Conservation (phyloP, 768 basidiomycete genomes). For the Amanita muscaria region DNA sequence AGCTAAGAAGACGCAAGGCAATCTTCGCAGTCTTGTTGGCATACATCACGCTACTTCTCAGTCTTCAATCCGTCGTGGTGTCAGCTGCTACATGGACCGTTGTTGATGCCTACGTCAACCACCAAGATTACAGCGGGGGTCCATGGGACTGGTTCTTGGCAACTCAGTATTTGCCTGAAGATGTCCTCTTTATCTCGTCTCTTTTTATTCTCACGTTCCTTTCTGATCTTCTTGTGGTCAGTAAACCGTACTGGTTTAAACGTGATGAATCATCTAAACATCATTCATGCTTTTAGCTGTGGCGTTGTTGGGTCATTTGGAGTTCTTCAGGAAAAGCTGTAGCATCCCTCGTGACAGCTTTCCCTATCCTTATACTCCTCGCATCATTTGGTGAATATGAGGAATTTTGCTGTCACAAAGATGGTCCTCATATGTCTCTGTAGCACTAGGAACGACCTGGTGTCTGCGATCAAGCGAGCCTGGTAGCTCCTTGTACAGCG, state of each 20-base stretch:
- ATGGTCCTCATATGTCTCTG: neutral
- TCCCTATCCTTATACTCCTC: constrained; percentile 30
- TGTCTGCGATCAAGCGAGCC: constrained; percentile 34
- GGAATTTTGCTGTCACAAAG: neutral
- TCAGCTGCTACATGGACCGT: constrained; percentile 33
- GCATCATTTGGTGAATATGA: constrained; percentile 31
- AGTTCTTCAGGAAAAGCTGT: constrained; percentile 19
- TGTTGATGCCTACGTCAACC: constrained; percentile 34
- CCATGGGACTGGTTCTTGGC: constrained; percentile 38
- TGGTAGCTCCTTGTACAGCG: constrained; percentile 30
- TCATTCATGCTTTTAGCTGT: constrained; percentile 20
- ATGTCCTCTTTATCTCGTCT: constrained; percentile 31
- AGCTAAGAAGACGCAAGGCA: constrained; percentile 12
- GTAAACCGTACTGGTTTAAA: constrained; percentile 29
- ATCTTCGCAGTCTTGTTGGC: constrained; percentile 14
- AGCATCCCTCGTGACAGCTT: constrained; percentile 21
- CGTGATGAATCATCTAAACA: constrained; percentile 25
- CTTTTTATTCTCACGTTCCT: constrained; percentile 37
- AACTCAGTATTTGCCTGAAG: constrained; percentile 28
- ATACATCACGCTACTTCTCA: constrained; percentile 31
- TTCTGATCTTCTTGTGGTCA: constrained; percentile 33
- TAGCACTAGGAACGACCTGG: constrained; percentile 35
- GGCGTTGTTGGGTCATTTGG: constrained; percentile 30
- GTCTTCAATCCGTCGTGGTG: constrained; percentile 29
- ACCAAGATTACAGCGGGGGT: constrained; percentile 32